Evolutionary conservation across 805 yeast genomes (phyloP), one percentile per base, ranked within the genome.

Genomic region (Kodamaea sagamina): DNA sequence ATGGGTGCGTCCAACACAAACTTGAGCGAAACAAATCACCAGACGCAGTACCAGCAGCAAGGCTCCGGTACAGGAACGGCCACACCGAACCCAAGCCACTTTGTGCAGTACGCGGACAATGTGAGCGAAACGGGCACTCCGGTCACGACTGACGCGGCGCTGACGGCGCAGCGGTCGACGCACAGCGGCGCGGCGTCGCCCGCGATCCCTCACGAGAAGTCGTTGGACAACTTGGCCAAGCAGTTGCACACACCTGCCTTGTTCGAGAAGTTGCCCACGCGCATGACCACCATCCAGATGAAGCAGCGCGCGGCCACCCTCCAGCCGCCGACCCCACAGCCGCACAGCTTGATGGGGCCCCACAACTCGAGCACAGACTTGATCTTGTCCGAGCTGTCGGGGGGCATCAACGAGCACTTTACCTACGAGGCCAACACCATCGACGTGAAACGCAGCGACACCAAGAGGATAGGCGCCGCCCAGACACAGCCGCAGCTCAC

Each of bases 221-320:
- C 67, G 6, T 50, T 69, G 32, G 72, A 67, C 42, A 64, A 52
- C 36, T 60, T 70, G 54, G 75, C 74, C 35, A 67, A 66, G 43
- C 73, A 68, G 47, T 55, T 71, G 17, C 56, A 65, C 21, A 48
- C 50, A 27, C 73, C 70, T 17, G 53, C 51, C 7, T 60, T 66
- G 37, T 66, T 66, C 41, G 74, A 65, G 38, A 69, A 68, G 47
- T 50, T 66, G 40, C 75, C 73, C 11, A 55, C 68, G 11, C 55
- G 67, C 21, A 62, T 63, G 12, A 53, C 60, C 22, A 58, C 65
- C 19, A 54, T 59, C 25, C 44, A 39, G 17, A 47, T 48, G 47
- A 55, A 53, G 41, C 55, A 51, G 9, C 43, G 56, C 13, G 34
- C 32, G 24, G 27, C 44, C 31, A 28, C n/a, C 36, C 35, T 7